These are phyloP conservation scores for Blastocystis sp. DNA, from an alignment of 352 stramenopile species.

Conservation along the genomic window DNA sequence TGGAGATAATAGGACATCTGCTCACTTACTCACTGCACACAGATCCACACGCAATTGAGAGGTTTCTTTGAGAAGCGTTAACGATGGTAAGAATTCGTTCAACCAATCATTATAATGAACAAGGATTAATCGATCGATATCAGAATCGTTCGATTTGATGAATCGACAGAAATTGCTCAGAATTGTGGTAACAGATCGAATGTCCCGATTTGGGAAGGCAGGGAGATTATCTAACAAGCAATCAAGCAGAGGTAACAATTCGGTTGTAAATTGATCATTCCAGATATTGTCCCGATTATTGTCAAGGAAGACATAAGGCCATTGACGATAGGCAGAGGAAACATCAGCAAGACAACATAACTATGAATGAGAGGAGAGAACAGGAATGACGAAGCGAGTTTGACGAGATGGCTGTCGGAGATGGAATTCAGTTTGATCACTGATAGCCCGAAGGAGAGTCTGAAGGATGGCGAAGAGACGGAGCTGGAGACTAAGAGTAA, in stretches of 20 bases:
- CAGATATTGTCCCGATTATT: not conserved
- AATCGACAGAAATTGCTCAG: not conserved
- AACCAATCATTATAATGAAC: slow-evolving; percentile 7
- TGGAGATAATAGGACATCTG: not conserved
- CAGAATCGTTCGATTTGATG: not conserved
- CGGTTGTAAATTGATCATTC: not conserved
- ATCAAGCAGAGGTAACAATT: slow-evolving; percentile 1
- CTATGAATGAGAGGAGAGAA: not conserved
- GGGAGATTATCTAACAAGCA: not conserved
- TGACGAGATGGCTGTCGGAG: too few relatives aligned
- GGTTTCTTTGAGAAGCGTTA: not conserved
- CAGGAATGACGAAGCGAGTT: not conserved
- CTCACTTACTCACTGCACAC: not conserved
- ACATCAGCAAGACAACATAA: not conserved
- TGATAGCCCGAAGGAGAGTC: not conserved
- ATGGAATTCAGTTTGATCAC: too few relatives aligned
- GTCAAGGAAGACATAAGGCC: not conserved
- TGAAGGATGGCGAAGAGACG: not conserved
- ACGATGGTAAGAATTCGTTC: not conserved
- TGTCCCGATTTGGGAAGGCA: not conserved
- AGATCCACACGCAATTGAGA: not conserved
- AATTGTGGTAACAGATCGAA: not conserved
- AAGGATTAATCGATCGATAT: not conserved
- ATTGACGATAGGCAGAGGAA: not conserved
- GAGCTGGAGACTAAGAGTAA: not conserved